Percentiles rank a stretch among this genome's conserved stretches.
phyloP scores from a whole-genome alignment of 768 basidiomycete species.

The Kwoniella shandongensis region DNA sequence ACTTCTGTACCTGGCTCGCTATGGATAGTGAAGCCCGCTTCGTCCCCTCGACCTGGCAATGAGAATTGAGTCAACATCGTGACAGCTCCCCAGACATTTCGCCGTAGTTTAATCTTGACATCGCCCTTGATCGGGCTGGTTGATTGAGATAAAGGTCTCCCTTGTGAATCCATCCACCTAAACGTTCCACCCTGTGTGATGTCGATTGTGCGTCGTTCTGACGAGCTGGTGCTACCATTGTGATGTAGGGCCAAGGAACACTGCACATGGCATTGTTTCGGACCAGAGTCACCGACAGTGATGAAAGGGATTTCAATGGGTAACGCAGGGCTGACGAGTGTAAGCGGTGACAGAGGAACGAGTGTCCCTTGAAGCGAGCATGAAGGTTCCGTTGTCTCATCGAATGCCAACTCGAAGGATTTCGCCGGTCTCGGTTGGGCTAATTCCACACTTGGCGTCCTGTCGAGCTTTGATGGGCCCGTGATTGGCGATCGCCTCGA shows the following conservation, averaged over 20 bases:
- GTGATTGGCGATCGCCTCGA: not conserved
- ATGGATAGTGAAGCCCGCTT: constrained; percentile 11
- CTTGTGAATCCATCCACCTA: constrained; percentile 16
- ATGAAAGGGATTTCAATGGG: constrained; percentile 27
- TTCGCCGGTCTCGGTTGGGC: constrained; percentile 3
- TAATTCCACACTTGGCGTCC: not conserved
- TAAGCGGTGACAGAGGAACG: constrained; percentile 14
- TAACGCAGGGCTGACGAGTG: constrained; percentile 20
- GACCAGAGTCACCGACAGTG: not conserved
- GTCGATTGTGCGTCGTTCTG: not conserved
- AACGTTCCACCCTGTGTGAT: constrained; percentile 12
- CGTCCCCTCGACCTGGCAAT: constrained; percentile 14
- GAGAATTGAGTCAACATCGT: constrained; percentile 11
- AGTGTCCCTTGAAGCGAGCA: constrained; percentile 21
- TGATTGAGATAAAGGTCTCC: not conserved
- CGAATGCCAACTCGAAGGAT: constrained; percentile 19
- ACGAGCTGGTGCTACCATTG: not conserved
- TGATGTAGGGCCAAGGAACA: constrained; percentile 7
- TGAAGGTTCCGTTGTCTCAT: constrained; percentile 1
- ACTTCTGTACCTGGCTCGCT: not conserved
- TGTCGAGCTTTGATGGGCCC: not conserved
- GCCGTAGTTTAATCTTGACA: constrained; percentile 12
- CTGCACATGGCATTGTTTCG: constrained; percentile 6
- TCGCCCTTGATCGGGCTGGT: constrained; percentile 15
- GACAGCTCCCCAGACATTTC: constrained; percentile 8